Conservation (phyloP, 202 grass and related monocot genomes). For the Panicum virgatum region DNA sequence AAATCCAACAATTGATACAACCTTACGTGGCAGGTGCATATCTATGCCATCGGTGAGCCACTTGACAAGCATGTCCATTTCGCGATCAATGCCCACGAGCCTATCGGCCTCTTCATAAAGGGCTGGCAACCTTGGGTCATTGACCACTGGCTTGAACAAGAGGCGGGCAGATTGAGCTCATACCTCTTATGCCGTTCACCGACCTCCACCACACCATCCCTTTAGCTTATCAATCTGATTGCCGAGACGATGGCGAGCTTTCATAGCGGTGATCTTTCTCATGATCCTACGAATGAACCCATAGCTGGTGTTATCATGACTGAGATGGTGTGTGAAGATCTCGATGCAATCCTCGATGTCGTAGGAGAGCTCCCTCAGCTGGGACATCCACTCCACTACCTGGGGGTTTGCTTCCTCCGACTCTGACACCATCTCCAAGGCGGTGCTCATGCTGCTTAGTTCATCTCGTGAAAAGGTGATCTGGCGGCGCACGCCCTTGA, state of each 20-base stretch:
- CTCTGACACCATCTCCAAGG: neutral
- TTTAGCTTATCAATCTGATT: slow-evolving; percentile 7
- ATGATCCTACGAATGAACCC: neutral
- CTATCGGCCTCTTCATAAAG: slow-evolving; percentile 31
- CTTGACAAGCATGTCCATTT: neutral
- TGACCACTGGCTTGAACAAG: neutral
- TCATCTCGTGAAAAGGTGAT: slow-evolving; percentile 6
- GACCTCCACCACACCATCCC: neutral
- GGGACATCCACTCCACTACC: neutral
- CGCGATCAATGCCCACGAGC: slow-evolving; percentile 33
- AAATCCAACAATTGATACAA: slow-evolving; percentile 30
- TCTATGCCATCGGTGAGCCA: neutral
- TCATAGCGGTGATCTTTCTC: neutral
- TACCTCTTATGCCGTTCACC: slow-evolving; percentile 22
- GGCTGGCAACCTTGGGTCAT: slow-evolving; percentile 27
- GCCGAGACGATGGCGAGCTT: neutral
- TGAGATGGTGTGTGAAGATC: neutral
- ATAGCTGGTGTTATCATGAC: neutral
- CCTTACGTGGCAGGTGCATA: neutral
- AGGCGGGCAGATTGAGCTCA: neutral
- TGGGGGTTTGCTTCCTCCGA: neutral
- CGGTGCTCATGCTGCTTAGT: neutral
- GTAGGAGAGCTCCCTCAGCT: slow-evolving; percentile 35
- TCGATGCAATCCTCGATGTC: slow-evolving; percentile 21
- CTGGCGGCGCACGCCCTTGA: neutral